Conservation (phyloP, 805 yeast species). For the Metschnikowia similis region DNA sequence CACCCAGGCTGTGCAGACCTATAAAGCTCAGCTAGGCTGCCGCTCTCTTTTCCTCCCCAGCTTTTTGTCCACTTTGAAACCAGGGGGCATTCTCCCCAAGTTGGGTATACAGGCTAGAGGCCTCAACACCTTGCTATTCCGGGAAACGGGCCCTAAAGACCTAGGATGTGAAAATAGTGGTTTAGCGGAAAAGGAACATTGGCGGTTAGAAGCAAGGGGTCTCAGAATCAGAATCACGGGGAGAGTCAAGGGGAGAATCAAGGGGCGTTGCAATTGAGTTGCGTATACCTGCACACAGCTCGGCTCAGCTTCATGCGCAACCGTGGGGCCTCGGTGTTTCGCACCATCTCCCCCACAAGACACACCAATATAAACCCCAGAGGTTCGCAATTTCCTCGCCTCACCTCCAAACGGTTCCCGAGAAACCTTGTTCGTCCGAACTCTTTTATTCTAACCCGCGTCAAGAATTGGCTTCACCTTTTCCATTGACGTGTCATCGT, state of each 20-base stretch:
- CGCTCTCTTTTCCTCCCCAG: neutral
- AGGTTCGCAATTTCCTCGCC: neutral
- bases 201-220: neutral
- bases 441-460: too few species aligned
- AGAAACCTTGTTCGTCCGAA: neutral
- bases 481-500: too few species aligned
- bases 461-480: too few species aligned
- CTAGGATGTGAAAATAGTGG: neutral
- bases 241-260: neutral
- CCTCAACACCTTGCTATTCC: too few species aligned
- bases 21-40: neutral
- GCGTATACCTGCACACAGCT: neutral
- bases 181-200: neutral
- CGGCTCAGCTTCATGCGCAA: neutral
- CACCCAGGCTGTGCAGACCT: neutral
- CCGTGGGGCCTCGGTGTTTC: slow-evolving; percentile 1
- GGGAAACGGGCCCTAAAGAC: too few species aligned
- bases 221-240: neutral
- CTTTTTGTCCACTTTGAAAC: neutral
- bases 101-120: neutral
- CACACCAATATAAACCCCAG: slow-evolving; percentile 1
- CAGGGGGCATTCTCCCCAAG: neutral
- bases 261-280: too few species aligned
- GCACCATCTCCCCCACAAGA: slow-evolving; percentile 1
- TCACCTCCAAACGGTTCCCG: neutral